Evolutionary conservation across 108 stramenopile species (phyloP), one percentile per base, ranked within the genome.

Genomic region (Skeletonema marinoi): DNA sequence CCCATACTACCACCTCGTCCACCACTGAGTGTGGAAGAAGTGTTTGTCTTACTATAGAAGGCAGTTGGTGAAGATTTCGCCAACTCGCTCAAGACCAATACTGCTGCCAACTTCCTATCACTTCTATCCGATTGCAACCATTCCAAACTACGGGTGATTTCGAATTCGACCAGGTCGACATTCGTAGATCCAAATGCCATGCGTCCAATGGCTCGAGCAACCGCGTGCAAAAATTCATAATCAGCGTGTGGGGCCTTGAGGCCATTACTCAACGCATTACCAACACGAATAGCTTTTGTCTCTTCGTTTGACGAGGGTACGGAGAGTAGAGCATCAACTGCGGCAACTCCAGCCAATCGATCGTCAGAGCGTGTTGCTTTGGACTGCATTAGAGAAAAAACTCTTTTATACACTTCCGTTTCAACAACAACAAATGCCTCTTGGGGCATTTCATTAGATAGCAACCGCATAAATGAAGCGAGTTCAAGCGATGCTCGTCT

Each of bases 131-230:
- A 74, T 59, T 88, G 74, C 9, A 99, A 78, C 98, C 98, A 98
- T 84, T 98, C 96, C 69, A 98, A 74, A 13, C 94, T 91, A 12
- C 97, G 87, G 0, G 85, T 86, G 3, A 98, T 87, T 78, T 98
- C 99, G 50, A 94, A 91, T 65, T 98, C 96, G 29, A 99, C 93
- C 73, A 90, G 92, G 71, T 98, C 98, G 6, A 93, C 89, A 75
- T 93, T 91, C 2, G 92, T 73, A 10, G 91, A 78, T 17, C 92
- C 81, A 50, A 65, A 75, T 1, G 98, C 94, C 93, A 99, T 95
- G 39, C 92, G 85, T 0, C 99, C 99, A 33, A 99, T 75, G 0
- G 97, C 96, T 46, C 87, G 85, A 33, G 96, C 82, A 21, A 96
- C 88, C 32, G 94, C 92, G 17, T 86, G 73, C 6, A 96, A 66